These are phyloP conservation scores for Melanomma pulvis-pyrius DNA, from an alignment of 495 filamentous ascomycete species.

Conservation along the genomic window DNA sequence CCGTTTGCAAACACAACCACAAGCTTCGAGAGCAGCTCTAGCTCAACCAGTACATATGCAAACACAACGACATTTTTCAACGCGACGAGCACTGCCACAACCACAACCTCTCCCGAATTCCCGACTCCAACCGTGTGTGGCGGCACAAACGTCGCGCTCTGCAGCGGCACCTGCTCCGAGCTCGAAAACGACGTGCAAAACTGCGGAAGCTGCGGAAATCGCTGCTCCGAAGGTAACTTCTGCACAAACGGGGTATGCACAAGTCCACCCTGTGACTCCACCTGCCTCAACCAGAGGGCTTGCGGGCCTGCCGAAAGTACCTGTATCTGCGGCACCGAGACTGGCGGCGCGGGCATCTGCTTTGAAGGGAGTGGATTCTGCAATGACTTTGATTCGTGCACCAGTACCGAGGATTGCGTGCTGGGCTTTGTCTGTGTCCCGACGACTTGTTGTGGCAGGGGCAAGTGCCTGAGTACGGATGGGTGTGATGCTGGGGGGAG, in stretches of 20 bases:
- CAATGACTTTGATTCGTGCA: conserved; percentile 8
- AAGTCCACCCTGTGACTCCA: conserved; percentile 16
- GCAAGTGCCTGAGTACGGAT: conserved; percentile 15
- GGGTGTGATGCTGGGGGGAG: background rate
- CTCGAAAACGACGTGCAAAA: conserved; percentile 1
- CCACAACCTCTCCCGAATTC: conserved; percentile 5
- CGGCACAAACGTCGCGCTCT: background rate
- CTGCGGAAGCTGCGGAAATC: conserved; percentile 30
- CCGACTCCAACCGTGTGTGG: conserved; percentile 13
- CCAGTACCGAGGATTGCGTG: conserved; percentile 13
- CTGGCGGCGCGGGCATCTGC: conserved; percentile 22
- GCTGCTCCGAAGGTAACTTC: conserved; percentile 9
- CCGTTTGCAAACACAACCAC: conserved; percentile 13
- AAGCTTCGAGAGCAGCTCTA: background rate
- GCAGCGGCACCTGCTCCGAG: conserved; percentile 26
- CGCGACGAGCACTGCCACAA: conserved; percentile 4
- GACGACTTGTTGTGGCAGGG: conserved; percentile 21
- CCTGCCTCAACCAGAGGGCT: background rate
- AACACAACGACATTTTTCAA: conserved; percentile 1
- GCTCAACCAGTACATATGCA: background rate
- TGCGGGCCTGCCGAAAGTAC: conserved; percentile 18
- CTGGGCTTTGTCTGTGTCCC: conserved; percentile 19
- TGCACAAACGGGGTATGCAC: conserved; percentile 37
- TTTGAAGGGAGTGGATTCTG: conserved; percentile 10
- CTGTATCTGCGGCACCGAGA: conserved; percentile 30